Evolutionary conservation across 2,329 filamentous ascomycete species (phyloP).

Genomic region (Diplodia intermedia): DNA sequence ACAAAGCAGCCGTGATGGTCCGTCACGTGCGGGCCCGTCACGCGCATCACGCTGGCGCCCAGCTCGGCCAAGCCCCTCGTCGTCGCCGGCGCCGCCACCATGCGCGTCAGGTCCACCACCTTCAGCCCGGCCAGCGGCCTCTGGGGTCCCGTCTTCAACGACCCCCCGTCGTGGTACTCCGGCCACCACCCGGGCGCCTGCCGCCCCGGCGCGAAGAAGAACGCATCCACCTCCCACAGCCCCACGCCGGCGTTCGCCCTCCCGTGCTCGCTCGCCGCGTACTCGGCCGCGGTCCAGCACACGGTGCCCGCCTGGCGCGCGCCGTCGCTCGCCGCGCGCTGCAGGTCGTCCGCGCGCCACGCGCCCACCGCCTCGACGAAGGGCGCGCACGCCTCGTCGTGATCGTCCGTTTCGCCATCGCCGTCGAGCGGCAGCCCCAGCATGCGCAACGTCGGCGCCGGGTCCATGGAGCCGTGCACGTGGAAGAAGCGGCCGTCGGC

Average conservation of each 20-base stretch:
- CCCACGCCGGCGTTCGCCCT: conserved; percentile 1
- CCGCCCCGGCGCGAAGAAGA: neutral
- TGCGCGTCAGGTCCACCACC: conserved; percentile 29
- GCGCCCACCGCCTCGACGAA: neutral
- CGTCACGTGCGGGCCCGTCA: conserved; percentile 50
- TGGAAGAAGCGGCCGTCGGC: conserved; percentile 57
- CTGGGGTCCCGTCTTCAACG: neutral
- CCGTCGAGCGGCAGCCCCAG: neutral
- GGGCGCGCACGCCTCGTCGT: neutral
- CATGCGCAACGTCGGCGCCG: conserved; percentile 44
- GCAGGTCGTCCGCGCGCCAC: neutral
- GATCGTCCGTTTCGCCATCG: neutral
- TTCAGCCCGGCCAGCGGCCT: conserved; percentile 28
- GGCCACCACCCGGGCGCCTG: neutral
- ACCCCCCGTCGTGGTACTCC: neutral
- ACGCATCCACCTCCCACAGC: conserved; percentile 44
- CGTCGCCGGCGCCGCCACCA: conserved; percentile 16
- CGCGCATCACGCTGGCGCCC: conserved; percentile 57
- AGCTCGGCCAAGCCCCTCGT: conserved; percentile 51
- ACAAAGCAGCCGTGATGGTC: conserved; percentile 52
- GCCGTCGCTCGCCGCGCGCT: neutral
- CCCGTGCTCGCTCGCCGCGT: neutral
- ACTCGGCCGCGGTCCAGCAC: neutral
- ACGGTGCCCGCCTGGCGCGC: neutral
- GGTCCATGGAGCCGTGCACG: conserved; percentile 53